Evolutionary conservation across 129 eudicot genomes (phyloP), one percentile per base, ranked within the genome.

Genomic region (Artemisia tridentata): DNA sequence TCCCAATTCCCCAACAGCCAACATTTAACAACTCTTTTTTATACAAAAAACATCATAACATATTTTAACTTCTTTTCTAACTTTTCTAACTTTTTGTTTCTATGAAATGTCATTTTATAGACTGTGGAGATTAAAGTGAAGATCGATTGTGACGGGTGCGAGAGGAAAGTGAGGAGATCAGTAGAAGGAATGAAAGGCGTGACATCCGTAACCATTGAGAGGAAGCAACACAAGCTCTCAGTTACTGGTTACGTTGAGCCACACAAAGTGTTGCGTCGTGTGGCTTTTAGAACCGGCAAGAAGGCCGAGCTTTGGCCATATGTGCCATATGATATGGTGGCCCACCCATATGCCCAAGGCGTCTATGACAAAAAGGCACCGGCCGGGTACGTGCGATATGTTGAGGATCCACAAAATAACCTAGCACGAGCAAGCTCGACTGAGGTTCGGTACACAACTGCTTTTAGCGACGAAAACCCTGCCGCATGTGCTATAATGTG

Each of bases 361-460:
- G 68, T 63, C 27, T 63, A 63, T 63, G 68, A 63, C 68, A 63
- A 63, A 17, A 63, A 63, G 50, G 68, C 68, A 16, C 68, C 68
- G 10, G 68, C 68, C 7, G 68, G 68, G 13, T 63, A 63, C 18
- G 68, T 63, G 23, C 48, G 68, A 49, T 38, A 38, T 14, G 68
- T 41, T 34, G 68, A 63, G 3, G 68, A 63, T 17, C 68, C 68
- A 7, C 19, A 63, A 23, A 63, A 63, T 23, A 15, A 16, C 15
- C 48, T 63, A 20, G 68, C 68, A 63, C 68, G 68, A n/a, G 68
- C 68, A 0, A 63, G 68, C 68, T 63, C 68, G 9, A 63, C 68
- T 3, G 68, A 63, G 27, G 68, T 63, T 63, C 23, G 68, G 51
- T 63, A 63, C 29, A 63, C 68, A 4, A 63, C 68, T 7, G 68